phyloP scores from a whole-genome alignment of 2,329 filamentous ascomycete species.

The Colletotrichum chrysophilum region DNA sequence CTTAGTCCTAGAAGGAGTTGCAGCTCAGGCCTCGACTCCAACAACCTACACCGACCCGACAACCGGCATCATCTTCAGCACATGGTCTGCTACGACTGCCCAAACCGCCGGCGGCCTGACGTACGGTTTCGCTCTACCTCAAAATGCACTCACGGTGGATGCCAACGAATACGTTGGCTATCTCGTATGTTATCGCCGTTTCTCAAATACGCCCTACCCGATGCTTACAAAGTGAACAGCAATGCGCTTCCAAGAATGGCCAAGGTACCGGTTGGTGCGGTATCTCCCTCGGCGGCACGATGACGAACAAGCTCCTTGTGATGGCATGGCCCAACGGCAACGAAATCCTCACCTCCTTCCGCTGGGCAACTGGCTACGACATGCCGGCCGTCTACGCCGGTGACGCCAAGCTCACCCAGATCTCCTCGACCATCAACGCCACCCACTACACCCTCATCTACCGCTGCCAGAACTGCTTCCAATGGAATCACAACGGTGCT shows the following conservation, averaged over 20 bases:
- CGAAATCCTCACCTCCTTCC: slow-evolving; percentile 61
- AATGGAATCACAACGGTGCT: slow-evolving; percentile 55
- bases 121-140: slow-evolving; percentile 61
- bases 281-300: slow-evolving; percentile 59
- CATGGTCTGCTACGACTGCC: slow-evolving; percentile 43
- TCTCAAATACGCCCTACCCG: neutral
- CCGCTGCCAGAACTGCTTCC: slow-evolving; percentile 63
- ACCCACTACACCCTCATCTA: slow-evolving; percentile 69
- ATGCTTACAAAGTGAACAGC: slow-evolving; percentile 31
- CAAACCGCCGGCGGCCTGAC: slow-evolving; percentile 49
- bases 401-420: slow-evolving; percentile 64
- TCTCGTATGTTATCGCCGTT: slow-evolving; percentile 43
- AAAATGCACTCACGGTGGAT: slow-evolving; percentile 49
- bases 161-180: slow-evolving; percentile 65
- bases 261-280: slow-evolving; percentile 62
- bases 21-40: slow-evolving; percentile 21
- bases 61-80: slow-evolving; percentile 60
- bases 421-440: slow-evolving; percentile 61
- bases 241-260: slow-evolving; percentile 48
- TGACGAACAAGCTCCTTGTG: slow-evolving; percentile 64
- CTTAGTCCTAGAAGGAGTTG: slow-evolving; percentile 14
- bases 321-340: slow-evolving; percentile 61
- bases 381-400: slow-evolving; percentile 65
- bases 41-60: slow-evolving; percentile 45
- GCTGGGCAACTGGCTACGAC: slow-evolving; percentile 63